Evolutionary conservation across 2,329 filamentous ascomycete species (phyloP).

Genomic region (Bipolaris cookei): DNA sequence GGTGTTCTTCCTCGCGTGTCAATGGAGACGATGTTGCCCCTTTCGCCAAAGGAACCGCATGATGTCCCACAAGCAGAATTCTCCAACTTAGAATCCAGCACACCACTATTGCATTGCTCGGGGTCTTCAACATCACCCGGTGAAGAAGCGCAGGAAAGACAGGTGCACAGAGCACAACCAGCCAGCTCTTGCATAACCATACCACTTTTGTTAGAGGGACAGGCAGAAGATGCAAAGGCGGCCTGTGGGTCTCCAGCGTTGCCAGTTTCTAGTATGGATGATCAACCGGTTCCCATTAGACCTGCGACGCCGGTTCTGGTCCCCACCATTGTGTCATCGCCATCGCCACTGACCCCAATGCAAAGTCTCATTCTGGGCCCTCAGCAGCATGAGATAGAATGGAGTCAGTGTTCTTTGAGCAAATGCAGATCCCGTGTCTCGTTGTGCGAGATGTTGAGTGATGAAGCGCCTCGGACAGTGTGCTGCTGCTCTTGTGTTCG

Average conservation of each 20-base stretch:
- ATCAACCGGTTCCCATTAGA: neutral
- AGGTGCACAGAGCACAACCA: neutral
- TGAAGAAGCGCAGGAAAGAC: neutral
- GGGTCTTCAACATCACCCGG: neutral
- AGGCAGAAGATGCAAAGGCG: too few species aligned
- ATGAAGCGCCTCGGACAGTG: neutral
- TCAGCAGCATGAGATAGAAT: neutral
- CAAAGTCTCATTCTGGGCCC: slow-evolving; percentile 4
- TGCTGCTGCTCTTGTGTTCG: neutral
- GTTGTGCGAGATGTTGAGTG: neutral
- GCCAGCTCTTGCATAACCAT: neutral
- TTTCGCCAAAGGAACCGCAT: neutral
- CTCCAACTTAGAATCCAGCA: neutral
- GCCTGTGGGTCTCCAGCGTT: neutral
- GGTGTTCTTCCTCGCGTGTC: neutral
- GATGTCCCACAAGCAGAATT: neutral
- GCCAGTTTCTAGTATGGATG: neutral
- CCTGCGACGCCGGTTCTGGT: neutral
- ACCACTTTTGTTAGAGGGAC: neutral
- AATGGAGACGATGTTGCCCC: neutral
- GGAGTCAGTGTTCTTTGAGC: neutral
- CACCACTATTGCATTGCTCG: neutral
- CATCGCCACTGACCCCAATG: slow-evolving; percentile 1
- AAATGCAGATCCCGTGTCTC: slow-evolving; percentile 1
- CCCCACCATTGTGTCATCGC: neutral